Conservation (phyloP, 2,329 filamentous ascomycete species). For the Rutstroemia sp. region DNA sequence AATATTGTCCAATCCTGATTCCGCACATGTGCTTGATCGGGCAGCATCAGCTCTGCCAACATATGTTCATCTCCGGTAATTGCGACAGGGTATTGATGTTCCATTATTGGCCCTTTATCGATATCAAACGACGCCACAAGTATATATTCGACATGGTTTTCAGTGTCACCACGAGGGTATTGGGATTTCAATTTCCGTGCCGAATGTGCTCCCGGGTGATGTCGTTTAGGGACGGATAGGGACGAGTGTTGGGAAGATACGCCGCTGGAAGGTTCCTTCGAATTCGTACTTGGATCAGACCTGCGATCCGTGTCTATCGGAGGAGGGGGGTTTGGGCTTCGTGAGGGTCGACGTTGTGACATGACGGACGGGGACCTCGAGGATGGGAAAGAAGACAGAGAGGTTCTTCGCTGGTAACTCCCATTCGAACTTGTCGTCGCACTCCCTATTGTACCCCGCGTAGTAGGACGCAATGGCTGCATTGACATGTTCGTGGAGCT, state of each 20-base stretch:
- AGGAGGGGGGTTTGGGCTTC: conserved; percentile 42
- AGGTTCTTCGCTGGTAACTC: conserved; percentile 38
- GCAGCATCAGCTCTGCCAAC: conserved; percentile 96
- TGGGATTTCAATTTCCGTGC: conserved; percentile 60
- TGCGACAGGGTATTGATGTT: conserved; percentile 90
- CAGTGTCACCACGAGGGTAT: conserved; percentile 63
- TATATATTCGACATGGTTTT: conserved; percentile 99
- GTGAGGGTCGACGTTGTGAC: conserved; percentile 44
- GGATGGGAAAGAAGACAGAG: conserved; percentile 56
- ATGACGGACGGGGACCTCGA: conserved; percentile 52
- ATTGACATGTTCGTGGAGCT: conserved; percentile 15
- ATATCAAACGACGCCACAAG: conserved; percentile 96
- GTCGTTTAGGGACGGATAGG: conserved; percentile 43
- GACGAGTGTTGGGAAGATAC: conserved; percentile 54
- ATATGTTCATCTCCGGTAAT: conserved; percentile 98
- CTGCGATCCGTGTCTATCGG: conserved; percentile 45
- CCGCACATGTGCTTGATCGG: conserved; percentile 89
- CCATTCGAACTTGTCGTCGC: conserved; percentile 26
- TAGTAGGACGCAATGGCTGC: conserved; percentile 22
- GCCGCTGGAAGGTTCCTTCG: conserved; percentile 52
- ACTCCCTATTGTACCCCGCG: conserved; percentile 19
- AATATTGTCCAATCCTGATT: conserved; percentile 99
- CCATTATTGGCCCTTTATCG: conserved; percentile 93
- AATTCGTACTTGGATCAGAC: conserved; percentile 53
- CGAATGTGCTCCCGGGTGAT: conserved; percentile 44